phyloP scores from a whole-genome alignment of 768 basidiomycete species.

The Lactarius vividus region DNA sequence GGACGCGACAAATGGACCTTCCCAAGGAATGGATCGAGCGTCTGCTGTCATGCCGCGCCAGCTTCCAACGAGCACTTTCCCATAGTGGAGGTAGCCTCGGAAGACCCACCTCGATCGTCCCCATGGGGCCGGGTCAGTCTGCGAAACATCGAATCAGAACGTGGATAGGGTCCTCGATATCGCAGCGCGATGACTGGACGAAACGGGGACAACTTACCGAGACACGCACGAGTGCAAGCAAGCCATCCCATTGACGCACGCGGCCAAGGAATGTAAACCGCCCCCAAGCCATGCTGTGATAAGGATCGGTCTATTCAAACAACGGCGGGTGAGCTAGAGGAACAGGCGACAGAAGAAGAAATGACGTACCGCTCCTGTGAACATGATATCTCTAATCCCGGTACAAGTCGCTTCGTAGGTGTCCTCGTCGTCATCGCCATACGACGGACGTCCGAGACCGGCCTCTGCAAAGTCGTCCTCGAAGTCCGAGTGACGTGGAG shows the following conservation, averaged over 20 bases:
- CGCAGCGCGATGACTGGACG: neutral
- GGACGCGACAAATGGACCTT: slow-evolving; percentile 64
- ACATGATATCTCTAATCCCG: slow-evolving; percentile 58
- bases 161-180: neutral
- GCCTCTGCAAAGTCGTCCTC: slow-evolving; percentile 30
- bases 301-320: slow-evolving; percentile 45
- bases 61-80: slow-evolving; percentile 65
- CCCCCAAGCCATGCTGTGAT: slow-evolving; percentile 39
- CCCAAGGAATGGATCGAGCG: slow-evolving; percentile 51
- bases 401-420: slow-evolving; percentile 39
- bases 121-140: slow-evolving; percentile 18
- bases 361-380: slow-evolving; percentile 54
- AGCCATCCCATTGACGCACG: slow-evolving; percentile 39
- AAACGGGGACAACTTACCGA: slow-evolving; percentile 26
- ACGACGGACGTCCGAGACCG: slow-evolving; percentile 28
- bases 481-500: slow-evolving; percentile 25
- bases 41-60: slow-evolving; percentile 54
- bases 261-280: slow-evolving; percentile 38
- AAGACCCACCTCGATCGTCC: slow-evolving; percentile 44
- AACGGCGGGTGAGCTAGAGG: neutral
- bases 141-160: slow-evolving; percentile 2
- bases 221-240: slow-evolving; percentile 37
- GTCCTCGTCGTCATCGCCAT: slow-evolving; percentile 33
- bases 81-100: slow-evolving; percentile 68
- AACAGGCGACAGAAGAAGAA: neutral